Evolutionary conservation across 805 yeast species (phyloP).

Genomic region (Cyberlindnera galapagoensis): DNA sequence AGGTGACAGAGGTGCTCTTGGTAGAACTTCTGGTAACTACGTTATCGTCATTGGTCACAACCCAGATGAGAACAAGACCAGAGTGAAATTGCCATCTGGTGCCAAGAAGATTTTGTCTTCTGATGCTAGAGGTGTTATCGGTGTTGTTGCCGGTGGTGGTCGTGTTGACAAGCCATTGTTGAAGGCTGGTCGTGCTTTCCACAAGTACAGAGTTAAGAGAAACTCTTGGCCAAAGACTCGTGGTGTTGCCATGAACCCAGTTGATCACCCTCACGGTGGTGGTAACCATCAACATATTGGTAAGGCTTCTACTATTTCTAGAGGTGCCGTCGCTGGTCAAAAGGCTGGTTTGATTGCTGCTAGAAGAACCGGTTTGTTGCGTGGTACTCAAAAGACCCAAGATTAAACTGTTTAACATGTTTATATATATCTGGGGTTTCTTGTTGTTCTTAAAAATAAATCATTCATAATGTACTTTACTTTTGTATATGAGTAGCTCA

Average conservation of each 20-base stretch:
- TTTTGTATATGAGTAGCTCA: no score
- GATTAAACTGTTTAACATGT: slow-evolving; percentile 40
- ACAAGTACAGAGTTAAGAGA: slow-evolving; percentile 98
- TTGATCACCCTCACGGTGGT: slow-evolving; percentile 99
- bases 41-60: slow-evolving; percentile 98
- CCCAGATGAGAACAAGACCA: slow-evolving; percentile 98
- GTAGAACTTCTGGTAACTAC: slow-evolving; percentile 99
- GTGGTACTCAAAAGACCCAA: slow-evolving; percentile 97
- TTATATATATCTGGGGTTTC: slow-evolving; percentile 21
- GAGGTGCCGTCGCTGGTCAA: slow-evolving; percentile 99
- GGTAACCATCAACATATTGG: slow-evolving; percentile 99
- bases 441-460: slow-evolving; percentile 22
- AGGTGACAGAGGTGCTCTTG: slow-evolving; percentile 99
- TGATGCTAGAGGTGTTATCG: slow-evolving; percentile 98
- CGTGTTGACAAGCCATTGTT: slow-evolving; percentile 99
- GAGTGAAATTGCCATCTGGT: slow-evolving; percentile 99
- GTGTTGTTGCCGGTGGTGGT: slow-evolving; percentile 99
- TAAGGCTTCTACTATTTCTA: slow-evolving; percentile 98
- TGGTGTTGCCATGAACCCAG: slow-evolving; percentile 99
- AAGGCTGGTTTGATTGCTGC: slow-evolving; percentile 99
- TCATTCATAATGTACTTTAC: slow-evolving; percentile 19
- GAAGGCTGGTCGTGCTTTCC: slow-evolving; percentile 99
- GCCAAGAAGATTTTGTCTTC: slow-evolving; percentile 95
- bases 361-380: slow-evolving; percentile 99
- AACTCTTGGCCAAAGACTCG: slow-evolving; percentile 99